Base-by-base conservation (phyloP, 306 rosid species). In the Arachis stenosperma region DNA sequence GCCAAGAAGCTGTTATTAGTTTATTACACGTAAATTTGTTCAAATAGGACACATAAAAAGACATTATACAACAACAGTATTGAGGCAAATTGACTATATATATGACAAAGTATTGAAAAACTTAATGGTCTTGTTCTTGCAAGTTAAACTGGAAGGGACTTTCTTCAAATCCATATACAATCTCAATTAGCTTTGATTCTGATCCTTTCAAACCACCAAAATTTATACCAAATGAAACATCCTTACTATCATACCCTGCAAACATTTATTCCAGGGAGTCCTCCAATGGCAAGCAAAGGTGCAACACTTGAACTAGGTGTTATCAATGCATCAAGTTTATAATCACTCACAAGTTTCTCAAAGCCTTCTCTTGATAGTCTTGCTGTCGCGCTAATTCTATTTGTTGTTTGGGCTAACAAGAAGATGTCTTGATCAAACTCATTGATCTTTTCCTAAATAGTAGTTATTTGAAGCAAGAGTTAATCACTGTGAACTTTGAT, bases 321-420 rank as follows among this genome's bases (percentile, higher is more conserved):
- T 77, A 86, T 88, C 82, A 86, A 53, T 0, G 86, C 86, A 74
- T 86, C 75, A 42, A 81, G 81, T 47, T 42, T 65, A 12, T 81
- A 5, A 11, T 70, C 73, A 10, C 3, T 81, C 39, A 70, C 66
- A 61, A 65, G 9, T n/a, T 65, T 70, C 11, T 70, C 81, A 61
- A 81, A 70, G 1, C 84, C 84, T 1, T 56, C 42, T 29, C 47
- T 36, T 1, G 80, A 61, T 51, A 80, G 52, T 13, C 29, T 47
- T 55, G 10, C 63, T 61, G 2, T 58, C 3, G 40, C 53, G 46
- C 73, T 64, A 54, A 69, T 61, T 30, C 80, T 80, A 12, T 68
- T 62, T 61, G 83, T 80, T 62, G 76, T 80, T 40, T 80, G 36
- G 0, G 77, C 42, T 62, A 44, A 54, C 67, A 75, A 22, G 50